Base-by-base conservation (phyloP, 495 filamentous ascomycete species). In the Sabuloglossum arenarium region DNA sequence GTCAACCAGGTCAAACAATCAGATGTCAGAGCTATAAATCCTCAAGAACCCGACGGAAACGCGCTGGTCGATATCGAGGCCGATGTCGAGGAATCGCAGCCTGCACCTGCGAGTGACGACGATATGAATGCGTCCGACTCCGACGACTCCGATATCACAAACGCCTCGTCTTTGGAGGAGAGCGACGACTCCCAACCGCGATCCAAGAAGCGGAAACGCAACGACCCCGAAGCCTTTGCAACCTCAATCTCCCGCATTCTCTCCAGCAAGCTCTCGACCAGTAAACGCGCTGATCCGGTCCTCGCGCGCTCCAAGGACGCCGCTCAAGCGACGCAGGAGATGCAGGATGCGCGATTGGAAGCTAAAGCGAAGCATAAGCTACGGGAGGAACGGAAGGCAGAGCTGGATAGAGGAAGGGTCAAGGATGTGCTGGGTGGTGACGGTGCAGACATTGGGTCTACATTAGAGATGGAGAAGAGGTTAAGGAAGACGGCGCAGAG, bases 241-340 rank as follows among this genome's bases (percentile, higher is more conserved):
- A 88, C 79, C 24, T 90, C 88, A 39, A 91, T 98, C 64, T 79
- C 81, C 61, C 88, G 88, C 63, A 97, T 98, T 69, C 75, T 98
- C 23, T 74, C 76, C 30, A 85, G 84, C 55, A 97, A 97, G 69
- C 73, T 97, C 2, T 80, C 88, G 0, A 80, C 76, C 8, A 75
- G 81, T 14, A 82, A 85, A 58, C 84, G 89, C 21, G 73, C 77
- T 43, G 93, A 98, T 62, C 93, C 91, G 0, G 85, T 97, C 27
- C 76, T 98, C 11, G 84, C 89, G 5, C 83, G 91, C 61, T 85
- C 79, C 66, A 75, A 72, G 46, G 70, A 71, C 29, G 87, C 88
- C 0, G 74, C 79, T 3, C 76, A 82, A 50, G 77, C 80, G 0
- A 75, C 75, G 51, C 74, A 75, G 28, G 76, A 82, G 27, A 71